phyloP scores from a whole-genome alignment of 495 filamentous ascomycete genomes.

The Talaromyces proteolyticus region DNA sequence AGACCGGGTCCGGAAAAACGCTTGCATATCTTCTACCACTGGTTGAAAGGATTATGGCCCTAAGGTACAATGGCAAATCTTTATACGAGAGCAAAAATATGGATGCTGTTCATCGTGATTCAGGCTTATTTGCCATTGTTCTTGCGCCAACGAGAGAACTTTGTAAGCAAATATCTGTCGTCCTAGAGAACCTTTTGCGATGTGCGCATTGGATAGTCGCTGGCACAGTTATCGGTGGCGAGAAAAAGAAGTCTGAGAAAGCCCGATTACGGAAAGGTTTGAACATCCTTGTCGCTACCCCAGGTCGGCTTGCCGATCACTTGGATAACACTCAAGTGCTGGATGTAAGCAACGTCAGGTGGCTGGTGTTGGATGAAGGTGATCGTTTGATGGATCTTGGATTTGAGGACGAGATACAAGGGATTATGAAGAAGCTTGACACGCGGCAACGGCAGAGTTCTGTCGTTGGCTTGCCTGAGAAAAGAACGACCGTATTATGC shows the following conservation, averaged over 20 bases:
- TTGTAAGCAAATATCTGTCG: slow-evolving; percentile 84
- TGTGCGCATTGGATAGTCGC: slow-evolving; percentile 87
- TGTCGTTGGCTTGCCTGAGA: slow-evolving; percentile 58
- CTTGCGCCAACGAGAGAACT: slow-evolving; percentile 89
- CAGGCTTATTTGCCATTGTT: slow-evolving; percentile 87
- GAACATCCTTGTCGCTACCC: slow-evolving; percentile 93
- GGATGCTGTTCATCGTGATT: slow-evolving; percentile 63
- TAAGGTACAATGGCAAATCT: slow-evolving; percentile 14
- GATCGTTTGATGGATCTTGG: slow-evolving; percentile 96
- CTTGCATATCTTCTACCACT: slow-evolving; percentile 89
- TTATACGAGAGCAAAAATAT: slow-evolving; percentile 19
- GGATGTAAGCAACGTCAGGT: slow-evolving; percentile 82
- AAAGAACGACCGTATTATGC: slow-evolving; percentile 84
- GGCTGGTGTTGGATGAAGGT: slow-evolving; percentile 92
- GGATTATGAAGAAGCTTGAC: slow-evolving; percentile 72
- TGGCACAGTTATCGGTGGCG: slow-evolving; percentile 88
- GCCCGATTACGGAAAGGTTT: slow-evolving; percentile 85
- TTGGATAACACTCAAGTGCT: slow-evolving; percentile 84
- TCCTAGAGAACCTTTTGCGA: slow-evolving; percentile 74
- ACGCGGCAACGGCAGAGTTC: slow-evolving; percentile 35
- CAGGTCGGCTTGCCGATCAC: slow-evolving; percentile 85
- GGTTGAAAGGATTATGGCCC: slow-evolving; percentile 73
- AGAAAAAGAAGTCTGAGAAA: slow-evolving; percentile 97
- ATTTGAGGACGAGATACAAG: slow-evolving; percentile 82
- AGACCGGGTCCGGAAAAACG: slow-evolving; percentile 97